Percentiles rank a stretch among this genome's conserved stretches.
These are phyloP conservation scores for Myriosclerotinia duriaeana DNA, from an alignment of 2,329 filamentous ascomycete species.

Conservation along the genomic window DNA sequence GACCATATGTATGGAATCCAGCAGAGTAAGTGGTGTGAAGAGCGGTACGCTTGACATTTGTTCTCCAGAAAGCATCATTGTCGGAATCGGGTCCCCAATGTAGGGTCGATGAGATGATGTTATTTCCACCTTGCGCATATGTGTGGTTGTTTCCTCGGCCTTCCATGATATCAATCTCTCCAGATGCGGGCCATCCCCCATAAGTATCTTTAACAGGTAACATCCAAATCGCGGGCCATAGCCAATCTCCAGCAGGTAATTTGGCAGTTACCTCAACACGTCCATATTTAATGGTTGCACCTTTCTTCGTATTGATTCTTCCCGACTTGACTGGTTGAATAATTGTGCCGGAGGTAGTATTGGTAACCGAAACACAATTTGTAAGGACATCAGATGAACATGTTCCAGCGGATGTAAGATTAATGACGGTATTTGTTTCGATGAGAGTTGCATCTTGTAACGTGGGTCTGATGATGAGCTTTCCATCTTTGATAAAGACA, in stretches of 20 bases:
- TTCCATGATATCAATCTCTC: slow-evolving; percentile 82
- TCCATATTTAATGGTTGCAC: slow-evolving; percentile 73
- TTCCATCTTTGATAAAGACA: slow-evolving; percentile 67
- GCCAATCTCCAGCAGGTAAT: slow-evolving; percentile 76
- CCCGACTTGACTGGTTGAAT: slow-evolving; percentile 76
- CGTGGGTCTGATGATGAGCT: slow-evolving; percentile 74
- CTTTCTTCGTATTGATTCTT: slow-evolving; percentile 72
- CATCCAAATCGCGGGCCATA: slow-evolving; percentile 94
- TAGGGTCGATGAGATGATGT: slow-evolving; percentile 74
- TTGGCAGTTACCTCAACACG: slow-evolving; percentile 77
- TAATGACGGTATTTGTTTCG: slow-evolving; percentile 63
- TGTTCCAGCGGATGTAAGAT: slow-evolving; percentile 63
- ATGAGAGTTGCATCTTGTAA: slow-evolving; percentile 68
- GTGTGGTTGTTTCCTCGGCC: slow-evolving; percentile 79
- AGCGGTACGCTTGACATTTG: slow-evolving; percentile 73
- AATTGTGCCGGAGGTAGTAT: slow-evolving; percentile 73
- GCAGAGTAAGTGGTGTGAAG: slow-evolving; percentile 71
- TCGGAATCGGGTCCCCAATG: slow-evolving; percentile 76
- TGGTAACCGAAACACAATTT: slow-evolving; percentile 70
- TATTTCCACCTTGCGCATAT: slow-evolving; percentile 74
- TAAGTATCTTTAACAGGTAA: slow-evolving; percentile 71
- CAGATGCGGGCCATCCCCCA: slow-evolving; percentile 74
- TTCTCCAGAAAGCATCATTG: slow-evolving; percentile 80
- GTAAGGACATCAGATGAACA: slow-evolving; percentile 63
- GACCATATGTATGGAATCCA: slow-evolving; percentile 72